These are phyloP conservation scores for Umbelopsis sp. DNA, from an alignment of 371 early-diverging fungal genomes.

Conservation along the genomic window DNA sequence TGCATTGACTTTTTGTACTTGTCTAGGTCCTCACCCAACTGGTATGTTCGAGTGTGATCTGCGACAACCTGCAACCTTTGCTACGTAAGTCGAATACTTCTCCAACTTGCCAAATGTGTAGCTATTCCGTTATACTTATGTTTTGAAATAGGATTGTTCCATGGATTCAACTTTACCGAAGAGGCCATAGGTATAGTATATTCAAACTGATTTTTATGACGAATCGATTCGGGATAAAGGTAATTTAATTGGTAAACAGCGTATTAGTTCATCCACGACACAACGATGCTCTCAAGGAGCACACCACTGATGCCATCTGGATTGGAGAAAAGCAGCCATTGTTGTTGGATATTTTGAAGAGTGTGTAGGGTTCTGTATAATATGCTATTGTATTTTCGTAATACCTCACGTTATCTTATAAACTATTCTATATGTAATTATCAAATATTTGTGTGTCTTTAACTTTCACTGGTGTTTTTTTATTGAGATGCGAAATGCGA, in stretches of 20 bases:
- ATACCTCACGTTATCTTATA: no score
- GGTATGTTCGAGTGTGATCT: constrained; percentile 24
- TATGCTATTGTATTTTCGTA: no score
- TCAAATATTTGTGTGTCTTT: no score
- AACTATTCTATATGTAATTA: no score
- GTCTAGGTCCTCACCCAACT: constrained; percentile 19
- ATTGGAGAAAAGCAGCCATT: constrained; percentile 24
- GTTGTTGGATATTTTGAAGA: background rate
- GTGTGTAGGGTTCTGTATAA: no score
- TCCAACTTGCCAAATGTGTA: background rate
- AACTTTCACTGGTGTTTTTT: background rate
- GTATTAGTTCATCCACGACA: constrained; percentile 21
- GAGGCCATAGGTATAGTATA: background rate
- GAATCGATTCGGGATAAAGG: background rate
- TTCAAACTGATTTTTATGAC: background rate
- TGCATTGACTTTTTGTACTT: background rate
- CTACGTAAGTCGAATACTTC: background rate
- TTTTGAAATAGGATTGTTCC: background rate
- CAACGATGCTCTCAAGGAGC: constrained; percentile 17
- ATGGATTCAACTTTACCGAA: constrained; percentile 15
- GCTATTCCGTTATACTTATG: background rate
- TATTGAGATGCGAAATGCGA: no score
- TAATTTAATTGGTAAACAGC: background rate
- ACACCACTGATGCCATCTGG: constrained; percentile 21
- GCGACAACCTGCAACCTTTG: constrained; percentile 10